A percentile compares a stretch with the other conserved stretches of the same genome.
These are phyloP conservation scores for Phylloporus rhodoxanthus DNA, from an alignment of 768 basidiomycete genomes.

Conservation along the genomic window DNA sequence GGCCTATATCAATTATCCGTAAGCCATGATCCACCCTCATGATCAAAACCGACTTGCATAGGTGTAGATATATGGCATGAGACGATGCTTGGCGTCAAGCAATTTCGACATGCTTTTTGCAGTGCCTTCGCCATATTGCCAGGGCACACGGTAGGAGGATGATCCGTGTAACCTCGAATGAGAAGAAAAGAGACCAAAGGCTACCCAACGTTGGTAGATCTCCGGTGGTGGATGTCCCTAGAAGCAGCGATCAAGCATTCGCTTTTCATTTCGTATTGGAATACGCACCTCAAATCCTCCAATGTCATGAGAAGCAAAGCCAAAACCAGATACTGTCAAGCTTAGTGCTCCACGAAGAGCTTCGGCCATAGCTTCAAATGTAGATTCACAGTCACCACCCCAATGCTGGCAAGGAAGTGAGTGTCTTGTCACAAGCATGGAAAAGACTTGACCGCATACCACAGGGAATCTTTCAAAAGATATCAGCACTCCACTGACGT, in stretches of 20 bases:
- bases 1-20: slow-evolving; percentile 33
- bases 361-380: slow-evolving; percentile 76
- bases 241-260: not conserved
- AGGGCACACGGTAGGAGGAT: slow-evolving; percentile 69
- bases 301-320: slow-evolving; percentile 69
- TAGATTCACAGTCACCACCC: slow-evolving; percentile 74
- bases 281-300: slow-evolving; percentile 62
- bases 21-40: not conserved
- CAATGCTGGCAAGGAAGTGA: slow-evolving; percentile 44
- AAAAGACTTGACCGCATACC: slow-evolving; percentile 1
- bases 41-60: slow-evolving; percentile 33
- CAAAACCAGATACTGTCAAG: slow-evolving; percentile 63
- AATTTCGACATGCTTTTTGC: slow-evolving; percentile 57
- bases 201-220: slow-evolving; percentile 72
- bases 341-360: slow-evolving; percentile 62
- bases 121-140: slow-evolving; percentile 70
- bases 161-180: slow-evolving; percentile 73
- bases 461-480: slow-evolving; percentile 11
- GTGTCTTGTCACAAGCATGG: not conserved
- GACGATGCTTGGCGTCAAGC: slow-evolving; percentile 57
- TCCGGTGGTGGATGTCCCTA: slow-evolving; percentile 62
- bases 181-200: slow-evolving; percentile 70
- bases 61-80: slow-evolving; percentile 70
- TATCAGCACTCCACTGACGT: not conserved
- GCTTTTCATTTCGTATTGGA: not conserved